These are phyloP conservation scores for Populus nigra DNA, from an alignment of 345 rosid species.

Conservation along the genomic window DNA sequence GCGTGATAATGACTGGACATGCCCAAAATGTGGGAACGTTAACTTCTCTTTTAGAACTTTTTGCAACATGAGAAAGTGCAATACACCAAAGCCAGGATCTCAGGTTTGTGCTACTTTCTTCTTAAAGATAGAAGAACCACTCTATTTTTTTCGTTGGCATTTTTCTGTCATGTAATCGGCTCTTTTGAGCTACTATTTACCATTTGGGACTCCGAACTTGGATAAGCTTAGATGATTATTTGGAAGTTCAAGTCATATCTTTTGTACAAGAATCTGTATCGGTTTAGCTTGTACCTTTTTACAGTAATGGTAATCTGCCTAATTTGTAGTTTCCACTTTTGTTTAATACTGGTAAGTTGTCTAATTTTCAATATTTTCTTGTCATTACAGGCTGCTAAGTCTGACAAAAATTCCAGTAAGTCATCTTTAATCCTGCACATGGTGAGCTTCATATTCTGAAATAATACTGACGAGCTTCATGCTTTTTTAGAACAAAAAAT, in stretches of 20 bases:
- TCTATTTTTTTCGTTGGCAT: not conserved
- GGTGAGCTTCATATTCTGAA: conserved; percentile 11
- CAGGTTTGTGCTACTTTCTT: conserved; percentile 57
- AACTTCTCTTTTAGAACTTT: conserved; percentile 91
- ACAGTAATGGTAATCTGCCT: not conserved
- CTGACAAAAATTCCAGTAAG: conserved; percentile 85
- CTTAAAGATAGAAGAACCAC: not conserved
- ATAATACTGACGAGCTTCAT: conserved; percentile 20
- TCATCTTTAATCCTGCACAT: conserved; percentile 7
- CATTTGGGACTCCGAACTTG: not conserved
- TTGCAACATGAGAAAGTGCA: conserved; percentile 99
- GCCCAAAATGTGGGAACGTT: conserved; percentile 95
- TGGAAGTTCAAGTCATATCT: not conserved
- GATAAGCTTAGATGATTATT: not conserved
- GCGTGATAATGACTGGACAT: conserved; percentile 95
- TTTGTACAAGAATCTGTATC: not conserved
- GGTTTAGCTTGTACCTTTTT: not conserved
- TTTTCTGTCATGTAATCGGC: not conserved
- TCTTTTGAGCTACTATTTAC: not conserved
- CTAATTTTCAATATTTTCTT: conserved; percentile 20
- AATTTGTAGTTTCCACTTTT: not conserved
- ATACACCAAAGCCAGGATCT: conserved; percentile 91
- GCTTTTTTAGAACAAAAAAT: conserved; percentile 74
- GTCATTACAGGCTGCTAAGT: conserved; percentile 57
- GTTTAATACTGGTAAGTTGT: not conserved